Evolutionary conservation across 225 moss, liverwort and hornwort genomes (phyloP), one percentile per base, ranked within the genome.

Genomic region (Pseudoscleropodium purum): DNA sequence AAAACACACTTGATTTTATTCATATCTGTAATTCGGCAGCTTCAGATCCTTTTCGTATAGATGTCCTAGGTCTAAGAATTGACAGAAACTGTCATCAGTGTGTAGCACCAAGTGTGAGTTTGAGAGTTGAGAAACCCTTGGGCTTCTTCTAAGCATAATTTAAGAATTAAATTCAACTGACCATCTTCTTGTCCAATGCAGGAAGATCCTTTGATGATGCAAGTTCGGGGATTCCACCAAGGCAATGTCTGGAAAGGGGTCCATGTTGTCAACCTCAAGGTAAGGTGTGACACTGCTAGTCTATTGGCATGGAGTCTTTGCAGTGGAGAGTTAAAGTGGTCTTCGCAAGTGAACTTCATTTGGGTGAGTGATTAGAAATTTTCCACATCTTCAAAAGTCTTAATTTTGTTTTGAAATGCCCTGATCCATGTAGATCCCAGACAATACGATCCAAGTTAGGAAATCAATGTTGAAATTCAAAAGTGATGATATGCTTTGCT

Each of bases 191-290:
- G 15, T 87, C 20, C 43, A n/a, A 79, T 87, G 89, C 85, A 94
- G 93, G 90, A 92, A 27, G 93, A 93, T 81, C 92, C 89, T 63
- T 87, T 93, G 51, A 86, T 92, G 90, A 83, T 94, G 89, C 94
- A 93, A 89, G 63, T 88, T 79, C 89, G 94, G 10, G 76, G 93
- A 30, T 93, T 93, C 64, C 77, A 89, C 37, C 33, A 68, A 47
- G 94, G 94, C 63, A 93, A 87, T 47, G 79, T 93, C 51, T 93
- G 88, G 89, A 94, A 93, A 92, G 94, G 94, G 18, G 90, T 94
- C 20, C 92, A 87, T 86, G 84, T 94, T 82, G 93, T 94, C 61
- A 88, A 94, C 90, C 75, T 87, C 52, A 86, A 78, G 91, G 91
- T 94, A 82, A 81, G 80, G 60, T 34, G 66, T 66, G 41, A 64